Conservation (phyloP, 1,284 basidiomycete genomes). For the Cryptococcus amylolentus region DNA sequence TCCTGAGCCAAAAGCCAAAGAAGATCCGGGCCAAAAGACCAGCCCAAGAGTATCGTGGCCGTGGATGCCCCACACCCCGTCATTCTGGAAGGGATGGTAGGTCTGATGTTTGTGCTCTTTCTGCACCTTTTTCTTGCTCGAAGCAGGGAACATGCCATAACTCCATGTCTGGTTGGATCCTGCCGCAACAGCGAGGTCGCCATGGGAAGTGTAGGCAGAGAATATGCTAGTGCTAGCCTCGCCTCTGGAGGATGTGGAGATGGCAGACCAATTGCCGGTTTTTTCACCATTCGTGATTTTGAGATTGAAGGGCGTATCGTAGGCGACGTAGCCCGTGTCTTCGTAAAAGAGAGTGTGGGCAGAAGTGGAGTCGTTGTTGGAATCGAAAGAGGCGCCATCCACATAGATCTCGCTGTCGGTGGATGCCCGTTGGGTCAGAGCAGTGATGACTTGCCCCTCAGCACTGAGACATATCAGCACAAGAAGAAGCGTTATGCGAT, state of each 20-base stretch:
- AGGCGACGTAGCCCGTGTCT: constrained; percentile 32
- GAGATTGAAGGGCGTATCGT: constrained; percentile 32
- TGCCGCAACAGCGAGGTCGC: constrained; percentile 29
- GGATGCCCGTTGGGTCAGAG: background rate
- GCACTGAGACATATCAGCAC: background rate
- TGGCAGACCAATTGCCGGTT: constrained; percentile 61
- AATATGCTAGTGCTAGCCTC: constrained; percentile 59
- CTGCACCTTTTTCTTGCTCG: constrained; percentile 6
- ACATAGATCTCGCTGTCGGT: constrained; percentile 49
- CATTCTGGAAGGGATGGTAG: constrained; percentile 5
- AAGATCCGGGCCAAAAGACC: constrained; percentile 20
- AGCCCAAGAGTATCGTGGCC: constrained; percentile 16
- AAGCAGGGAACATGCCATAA: constrained; percentile 60
- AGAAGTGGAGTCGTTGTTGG: background rate
- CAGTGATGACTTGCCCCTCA: background rate
- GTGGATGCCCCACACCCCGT: constrained; percentile 15
- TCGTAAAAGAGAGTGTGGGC: constrained; percentile 30
- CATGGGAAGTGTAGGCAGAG: constrained; percentile 53
- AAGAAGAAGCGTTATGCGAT: background rate
- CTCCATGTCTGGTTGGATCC: constrained; percentile 33
- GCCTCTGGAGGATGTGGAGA: constrained; percentile 60
- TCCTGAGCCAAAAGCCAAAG: constrained; percentile 16
- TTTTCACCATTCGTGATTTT: constrained; percentile 54
- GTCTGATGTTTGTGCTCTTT: constrained; percentile 9
- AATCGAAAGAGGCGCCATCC: background rate